Percentiles rank a stretch among this genome's conserved stretches.
Evolutionary conservation across 345 rosid genomes (phyloP).

Genomic region (Eucalyptus curtisii): DNA sequence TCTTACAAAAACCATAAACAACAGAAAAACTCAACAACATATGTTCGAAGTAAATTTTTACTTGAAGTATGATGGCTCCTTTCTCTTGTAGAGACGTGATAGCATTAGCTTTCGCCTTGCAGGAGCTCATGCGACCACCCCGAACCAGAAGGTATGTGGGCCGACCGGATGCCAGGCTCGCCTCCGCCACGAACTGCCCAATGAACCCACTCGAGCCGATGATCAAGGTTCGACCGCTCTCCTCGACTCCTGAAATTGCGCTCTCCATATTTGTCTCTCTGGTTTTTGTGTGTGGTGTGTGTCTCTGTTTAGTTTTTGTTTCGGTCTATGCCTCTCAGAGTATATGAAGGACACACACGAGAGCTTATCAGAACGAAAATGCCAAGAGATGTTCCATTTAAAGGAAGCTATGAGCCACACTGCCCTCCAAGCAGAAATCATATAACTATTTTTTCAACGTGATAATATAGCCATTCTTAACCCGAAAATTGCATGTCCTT

Average conservation of each 20-base stretch:
- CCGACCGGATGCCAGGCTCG: conserved; percentile 35
- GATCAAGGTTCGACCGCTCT: conserved; percentile 25
- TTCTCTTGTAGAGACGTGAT: conserved; percentile 20
- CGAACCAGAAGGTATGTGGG: conserved; percentile 39
- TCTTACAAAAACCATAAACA: background rate
- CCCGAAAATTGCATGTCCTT: background rate
- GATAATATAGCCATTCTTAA: background rate
- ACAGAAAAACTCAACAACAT: background rate
- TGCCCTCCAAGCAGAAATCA: background rate
- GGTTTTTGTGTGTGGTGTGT: too few species aligned
- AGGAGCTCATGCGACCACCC: background rate
- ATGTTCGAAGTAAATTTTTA: background rate
- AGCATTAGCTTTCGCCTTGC: conserved; percentile 1
- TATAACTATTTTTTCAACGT: background rate
- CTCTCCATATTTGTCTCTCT: background rate
- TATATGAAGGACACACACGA: background rate
- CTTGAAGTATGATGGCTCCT: conserved; percentile 39
- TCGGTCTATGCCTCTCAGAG: background rate
- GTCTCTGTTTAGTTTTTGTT: background rate
- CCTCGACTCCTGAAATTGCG: background rate
- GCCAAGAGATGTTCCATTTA: background rate
- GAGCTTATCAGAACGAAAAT: background rate
- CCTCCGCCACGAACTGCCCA: conserved; percentile 40
- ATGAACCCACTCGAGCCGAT: conserved; percentile 54
- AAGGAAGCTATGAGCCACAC: background rate